phyloP scores from a whole-genome alignment of 352 stramenopile genomes.

The Globisporangium polare region DNA sequence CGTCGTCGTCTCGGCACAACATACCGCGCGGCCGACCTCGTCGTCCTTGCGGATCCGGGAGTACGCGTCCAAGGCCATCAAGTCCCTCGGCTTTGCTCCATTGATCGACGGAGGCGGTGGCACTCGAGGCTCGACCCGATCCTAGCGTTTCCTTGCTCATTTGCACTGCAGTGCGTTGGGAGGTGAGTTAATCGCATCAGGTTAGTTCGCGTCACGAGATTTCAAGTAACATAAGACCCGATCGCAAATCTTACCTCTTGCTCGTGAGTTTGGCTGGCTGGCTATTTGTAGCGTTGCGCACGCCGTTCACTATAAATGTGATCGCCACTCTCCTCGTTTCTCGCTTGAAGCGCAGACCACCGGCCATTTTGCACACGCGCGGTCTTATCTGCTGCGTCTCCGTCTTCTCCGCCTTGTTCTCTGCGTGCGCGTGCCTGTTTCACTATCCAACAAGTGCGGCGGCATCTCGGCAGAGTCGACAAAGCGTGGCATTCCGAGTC shows the following conservation, averaged over 20 bases:
- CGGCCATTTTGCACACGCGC: neutral
- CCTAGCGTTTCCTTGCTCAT: neutral
- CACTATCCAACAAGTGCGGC: neutral
- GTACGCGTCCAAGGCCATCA: conserved; percentile 73
- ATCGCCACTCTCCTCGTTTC: neutral
- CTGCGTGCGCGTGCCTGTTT: neutral
- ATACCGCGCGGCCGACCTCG: conserved; percentile 32
- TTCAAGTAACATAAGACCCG: conserved; percentile 1
- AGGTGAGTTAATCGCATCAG: neutral
- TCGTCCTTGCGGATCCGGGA: conserved; percentile 73
- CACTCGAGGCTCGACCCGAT: neutral
- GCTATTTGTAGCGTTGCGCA: neutral
- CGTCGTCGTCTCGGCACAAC: neutral
- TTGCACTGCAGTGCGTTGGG: too few relatives aligned
- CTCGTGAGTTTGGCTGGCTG: neutral
- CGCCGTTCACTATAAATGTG: conserved; percentile 1
- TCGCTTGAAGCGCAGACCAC: neutral
- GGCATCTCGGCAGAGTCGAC: neutral
- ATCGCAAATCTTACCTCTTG: neutral
- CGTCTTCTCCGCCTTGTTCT: neutral
- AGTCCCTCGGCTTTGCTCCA: conserved; percentile 54
- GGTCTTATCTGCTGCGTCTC: neutral
- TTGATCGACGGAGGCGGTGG: conserved; percentile 15
- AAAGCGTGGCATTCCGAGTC: neutral
- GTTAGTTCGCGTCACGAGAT: neutral